These are phyloP conservation scores for Diospyros kaki DNA, from an alignment of 148 eudicot species.

Conservation along the genomic window DNA sequence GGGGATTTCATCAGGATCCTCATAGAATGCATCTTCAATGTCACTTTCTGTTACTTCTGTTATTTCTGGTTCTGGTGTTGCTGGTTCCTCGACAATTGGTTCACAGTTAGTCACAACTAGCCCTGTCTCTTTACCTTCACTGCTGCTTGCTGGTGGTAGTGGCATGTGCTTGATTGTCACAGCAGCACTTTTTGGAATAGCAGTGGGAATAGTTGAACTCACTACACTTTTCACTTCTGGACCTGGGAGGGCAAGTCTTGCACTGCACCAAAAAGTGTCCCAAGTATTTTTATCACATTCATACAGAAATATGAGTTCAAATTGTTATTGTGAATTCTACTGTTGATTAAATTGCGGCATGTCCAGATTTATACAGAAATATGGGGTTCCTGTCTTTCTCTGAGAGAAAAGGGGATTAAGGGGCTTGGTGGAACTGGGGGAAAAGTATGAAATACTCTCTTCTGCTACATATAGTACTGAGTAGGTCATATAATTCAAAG, in stretches of 20 bases:
- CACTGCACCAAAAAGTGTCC: slow-evolving; percentile 33
- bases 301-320: background rate
- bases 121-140: slow-evolving; percentile 12
- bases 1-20: slow-evolving; percentile 58
- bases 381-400: background rate
- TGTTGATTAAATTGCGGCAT: too few relatives aligned
- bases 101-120: slow-evolving; percentile 30
- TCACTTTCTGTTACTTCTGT: slow-evolving; percentile 35
- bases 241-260: slow-evolving; percentile 68
- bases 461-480: background rate
- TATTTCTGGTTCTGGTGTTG: slow-evolving; percentile 40
- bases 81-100: slow-evolving; percentile 59
- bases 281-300: background rate
- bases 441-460: background rate
- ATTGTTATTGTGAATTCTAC: too few relatives aligned
- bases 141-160: slow-evolving; percentile 27
- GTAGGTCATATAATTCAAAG: background rate
- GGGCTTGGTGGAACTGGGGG: background rate
- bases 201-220: slow-evolving; percentile 26
- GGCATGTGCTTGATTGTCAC: slow-evolving; percentile 25
- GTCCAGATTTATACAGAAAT: background rate
- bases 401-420: background rate
- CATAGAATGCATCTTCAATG: slow-evolving; percentile 44
- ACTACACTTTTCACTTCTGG: slow-evolving; percentile 59
- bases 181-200: slow-evolving; percentile 14